These are phyloP conservation scores for Fraxinus xanthoxyloides DNA, from an alignment of 305 asterid genomes.

Conservation along the genomic window DNA sequence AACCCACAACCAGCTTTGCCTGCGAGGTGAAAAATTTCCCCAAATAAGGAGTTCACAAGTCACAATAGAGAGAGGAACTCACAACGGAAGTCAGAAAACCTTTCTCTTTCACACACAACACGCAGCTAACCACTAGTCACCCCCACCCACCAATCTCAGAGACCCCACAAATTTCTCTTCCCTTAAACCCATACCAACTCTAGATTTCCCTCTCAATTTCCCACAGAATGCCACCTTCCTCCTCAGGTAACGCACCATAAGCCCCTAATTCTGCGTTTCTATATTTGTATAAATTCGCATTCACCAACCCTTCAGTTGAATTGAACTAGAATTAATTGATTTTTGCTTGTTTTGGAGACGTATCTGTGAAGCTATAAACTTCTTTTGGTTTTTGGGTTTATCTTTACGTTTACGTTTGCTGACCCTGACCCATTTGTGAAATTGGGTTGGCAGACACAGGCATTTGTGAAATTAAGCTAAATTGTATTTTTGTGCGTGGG, in stretches of 20 bases:
- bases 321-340: not conserved
- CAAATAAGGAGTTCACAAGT: not conserved
- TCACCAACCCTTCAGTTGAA: not conserved
- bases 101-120: not conserved
- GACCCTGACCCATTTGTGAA: not conserved
- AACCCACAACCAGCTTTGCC: not conserved
- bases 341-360: not conserved
- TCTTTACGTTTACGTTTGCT: not conserved
- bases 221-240: constrained; percentile 54
- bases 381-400: not conserved
- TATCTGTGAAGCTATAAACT: not conserved
- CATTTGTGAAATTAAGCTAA: not conserved
- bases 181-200: constrained; percentile 10
- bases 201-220: constrained; percentile 11
- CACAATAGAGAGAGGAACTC: not conserved
- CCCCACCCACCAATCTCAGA: constrained; percentile 22
- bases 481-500: not conserved
- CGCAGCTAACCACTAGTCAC: not conserved
- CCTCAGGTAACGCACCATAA: constrained; percentile 36
- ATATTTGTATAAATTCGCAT: not conserved
- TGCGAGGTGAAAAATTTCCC: not conserved
- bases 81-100: not conserved
- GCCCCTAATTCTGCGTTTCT: not conserved
- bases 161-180: constrained; percentile 37
- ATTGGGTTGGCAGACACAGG: not conserved